Conservation (phyloP, 2,329 filamentous ascomycete species). For the Nemania serpens region DNA sequence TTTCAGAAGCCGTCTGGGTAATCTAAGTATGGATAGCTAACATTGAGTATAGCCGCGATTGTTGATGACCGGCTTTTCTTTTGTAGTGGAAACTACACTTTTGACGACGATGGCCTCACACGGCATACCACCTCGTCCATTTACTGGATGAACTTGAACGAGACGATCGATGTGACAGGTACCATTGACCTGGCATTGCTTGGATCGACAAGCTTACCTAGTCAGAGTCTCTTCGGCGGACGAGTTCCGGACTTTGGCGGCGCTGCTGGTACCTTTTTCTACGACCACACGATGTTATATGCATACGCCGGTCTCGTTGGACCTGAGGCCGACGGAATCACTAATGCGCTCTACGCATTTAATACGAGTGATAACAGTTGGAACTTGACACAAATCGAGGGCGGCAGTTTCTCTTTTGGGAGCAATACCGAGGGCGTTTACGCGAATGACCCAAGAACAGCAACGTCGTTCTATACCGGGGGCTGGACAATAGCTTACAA, state of each 20-base stretch:
- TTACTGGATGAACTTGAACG: constrained; percentile 27
- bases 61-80: constrained; percentile 30
- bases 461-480: constrained; percentile 28
- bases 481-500: constrained; percentile 22
- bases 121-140: constrained; percentile 19
- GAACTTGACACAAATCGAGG: constrained; percentile 15
- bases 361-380: constrained; percentile 22
- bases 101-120: constrained; percentile 23
- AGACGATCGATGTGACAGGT: constrained; percentile 24
- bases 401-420: constrained; percentile 17
- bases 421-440: constrained; percentile 16
- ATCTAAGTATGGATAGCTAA: constrained; percentile 18
- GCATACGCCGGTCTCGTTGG: constrained; percentile 23
- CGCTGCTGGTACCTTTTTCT: constrained; percentile 25
- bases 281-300: constrained; percentile 27
- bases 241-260: constrained; percentile 5
- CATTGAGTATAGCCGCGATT: constrained; percentile 24
- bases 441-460: constrained; percentile 26
- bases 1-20: not conserved
- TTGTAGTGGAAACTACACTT: constrained; percentile 31
- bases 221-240: constrained; percentile 14
- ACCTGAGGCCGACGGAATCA: constrained; percentile 8
- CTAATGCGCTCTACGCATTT: constrained; percentile 27
- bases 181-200: constrained; percentile 19
- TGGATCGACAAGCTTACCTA: constrained; percentile 19